phyloP scores from a whole-genome alignment of 2,329 filamentous ascomycete genomes.

The Phialemonium atrogriseum region DNA sequence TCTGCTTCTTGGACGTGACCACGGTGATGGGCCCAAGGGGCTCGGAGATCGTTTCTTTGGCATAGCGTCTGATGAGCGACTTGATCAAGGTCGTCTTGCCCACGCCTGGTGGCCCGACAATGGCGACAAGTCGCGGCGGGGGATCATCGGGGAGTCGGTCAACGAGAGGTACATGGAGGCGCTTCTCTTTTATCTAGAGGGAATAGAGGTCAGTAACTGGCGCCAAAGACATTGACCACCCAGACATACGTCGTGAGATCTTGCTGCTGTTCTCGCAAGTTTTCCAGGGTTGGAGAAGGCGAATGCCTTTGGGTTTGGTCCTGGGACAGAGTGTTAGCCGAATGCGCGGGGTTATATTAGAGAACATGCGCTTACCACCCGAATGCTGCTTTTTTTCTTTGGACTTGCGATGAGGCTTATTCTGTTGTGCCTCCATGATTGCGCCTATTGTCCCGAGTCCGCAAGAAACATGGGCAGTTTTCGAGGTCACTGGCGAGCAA shows the following conservation, averaged over 20 bases:
- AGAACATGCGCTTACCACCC: slow-evolving; percentile 53
- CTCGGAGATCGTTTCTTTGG: slow-evolving; percentile 86
- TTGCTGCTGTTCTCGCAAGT: slow-evolving; percentile 64
- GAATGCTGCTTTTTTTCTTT: slow-evolving; percentile 76
- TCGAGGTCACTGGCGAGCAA: too few relatives aligned
- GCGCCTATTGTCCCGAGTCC: too few relatives aligned
- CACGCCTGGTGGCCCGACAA: slow-evolving; percentile 90
- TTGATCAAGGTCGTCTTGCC: slow-evolving; percentile 96
- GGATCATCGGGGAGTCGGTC: slow-evolving; percentile 94
- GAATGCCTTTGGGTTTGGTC: slow-evolving; percentile 84
- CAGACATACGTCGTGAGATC: slow-evolving; percentile 57
- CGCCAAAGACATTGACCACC: background rate
- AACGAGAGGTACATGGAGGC: slow-evolving; percentile 91
- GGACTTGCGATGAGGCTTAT: slow-evolving; percentile 75
- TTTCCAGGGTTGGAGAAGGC: slow-evolving; percentile 75
- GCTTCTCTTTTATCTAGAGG: slow-evolving; percentile 79
- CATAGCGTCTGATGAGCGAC: slow-evolving; percentile 86
- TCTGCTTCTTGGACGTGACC: slow-evolving; percentile 90
- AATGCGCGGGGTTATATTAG: slow-evolving; percentile 6
- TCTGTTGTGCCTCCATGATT: slow-evolving; percentile 72
- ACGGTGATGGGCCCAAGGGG: slow-evolving; percentile 91
- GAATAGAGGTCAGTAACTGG: slow-evolving; percentile 14
- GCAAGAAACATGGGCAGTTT: too few relatives aligned
- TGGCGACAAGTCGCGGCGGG: slow-evolving; percentile 83
- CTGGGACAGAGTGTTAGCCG: slow-evolving; percentile 30